Conservation (phyloP, 2,329 filamentous ascomycete species). For the Lachnellula cervina region DNA sequence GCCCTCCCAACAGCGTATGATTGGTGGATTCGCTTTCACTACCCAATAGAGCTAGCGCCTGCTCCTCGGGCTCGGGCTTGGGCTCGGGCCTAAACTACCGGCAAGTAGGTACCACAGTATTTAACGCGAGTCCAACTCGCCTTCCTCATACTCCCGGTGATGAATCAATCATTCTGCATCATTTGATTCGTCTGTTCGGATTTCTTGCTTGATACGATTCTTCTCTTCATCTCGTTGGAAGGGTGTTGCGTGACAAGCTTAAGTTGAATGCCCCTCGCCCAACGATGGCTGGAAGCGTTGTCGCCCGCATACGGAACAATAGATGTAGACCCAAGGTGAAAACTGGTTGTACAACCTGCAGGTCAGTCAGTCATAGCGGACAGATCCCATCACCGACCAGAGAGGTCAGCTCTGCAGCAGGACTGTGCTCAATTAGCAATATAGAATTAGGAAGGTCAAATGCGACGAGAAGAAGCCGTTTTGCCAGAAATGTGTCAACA, state of each 20-base stretch:
- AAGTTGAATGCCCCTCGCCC: slow-evolving; percentile 8
- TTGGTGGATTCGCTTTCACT: slow-evolving; percentile 33
- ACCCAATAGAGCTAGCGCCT: slow-evolving; percentile 25
- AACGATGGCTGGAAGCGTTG: slow-evolving; percentile 24
- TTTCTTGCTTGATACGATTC: slow-evolving; percentile 17
- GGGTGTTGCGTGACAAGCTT: slow-evolving; percentile 16
- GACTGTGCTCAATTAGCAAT: slow-evolving; percentile 26
- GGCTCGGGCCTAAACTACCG: background rate
- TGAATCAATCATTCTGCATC: slow-evolving; percentile 9
- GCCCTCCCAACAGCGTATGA: slow-evolving; percentile 16
- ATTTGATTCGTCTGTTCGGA: slow-evolving; percentile 28
- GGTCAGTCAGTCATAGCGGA: slow-evolving; percentile 34
- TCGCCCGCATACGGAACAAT: slow-evolving; percentile 27
- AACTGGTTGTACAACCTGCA: slow-evolving; percentile 41
- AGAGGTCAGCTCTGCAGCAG: slow-evolving; percentile 10
- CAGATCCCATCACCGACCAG: slow-evolving; percentile 11
- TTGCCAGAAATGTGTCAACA: slow-evolving; percentile 30
- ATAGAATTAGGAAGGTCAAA: slow-evolving; percentile 42
- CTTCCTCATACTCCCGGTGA: slow-evolving; percentile 12
- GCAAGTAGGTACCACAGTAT: background rate
- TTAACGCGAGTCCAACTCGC: slow-evolving; percentile 11
- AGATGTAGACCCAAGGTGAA: slow-evolving; percentile 35
- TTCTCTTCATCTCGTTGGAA: slow-evolving; percentile 19
- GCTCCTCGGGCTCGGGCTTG: background rate
- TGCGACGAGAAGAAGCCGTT: slow-evolving; percentile 25